These are phyloP conservation scores for Daldinia eschscholtzii DNA, from an alignment of 2,329 filamentous ascomycete genomes.

Conservation along the genomic window DNA sequence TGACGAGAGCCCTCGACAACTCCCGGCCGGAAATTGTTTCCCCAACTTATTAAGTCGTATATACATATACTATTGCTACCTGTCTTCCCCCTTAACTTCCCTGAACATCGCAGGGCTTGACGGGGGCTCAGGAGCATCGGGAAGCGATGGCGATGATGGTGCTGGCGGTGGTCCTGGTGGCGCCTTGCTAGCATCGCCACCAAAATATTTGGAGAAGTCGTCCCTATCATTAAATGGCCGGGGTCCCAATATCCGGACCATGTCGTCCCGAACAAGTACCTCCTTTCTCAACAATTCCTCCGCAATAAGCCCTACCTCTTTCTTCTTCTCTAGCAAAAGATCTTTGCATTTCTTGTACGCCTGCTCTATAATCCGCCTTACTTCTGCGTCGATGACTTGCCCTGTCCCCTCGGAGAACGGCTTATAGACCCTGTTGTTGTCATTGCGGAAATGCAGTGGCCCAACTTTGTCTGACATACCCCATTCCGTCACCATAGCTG, in stretches of 20 bases:
- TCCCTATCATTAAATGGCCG: constrained; percentile 86
- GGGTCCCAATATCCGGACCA: constrained; percentile 87
- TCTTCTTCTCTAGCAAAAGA: constrained; percentile 86
- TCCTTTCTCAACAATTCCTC: constrained; percentile 95
- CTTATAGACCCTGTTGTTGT: constrained; percentile 87
- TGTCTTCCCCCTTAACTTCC: constrained; percentile 45
- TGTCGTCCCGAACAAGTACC: constrained; percentile 89
- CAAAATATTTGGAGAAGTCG: constrained; percentile 96
- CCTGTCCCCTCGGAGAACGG: constrained; percentile 96
- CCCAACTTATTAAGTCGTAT: constrained; percentile 22
- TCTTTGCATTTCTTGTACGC: constrained; percentile 92
- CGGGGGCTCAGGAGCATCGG: constrained; percentile 55
- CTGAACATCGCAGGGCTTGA: constrained; percentile 49
- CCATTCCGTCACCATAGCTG: constrained; percentile 99
- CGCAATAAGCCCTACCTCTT: constrained; percentile 87
- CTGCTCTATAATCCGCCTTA: constrained; percentile 89
- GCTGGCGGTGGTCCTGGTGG: constrained; percentile 66
- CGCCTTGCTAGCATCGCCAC: constrained; percentile 67
- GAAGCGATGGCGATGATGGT: constrained; percentile 58
- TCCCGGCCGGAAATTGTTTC: constrained; percentile 15
- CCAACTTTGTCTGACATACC: constrained; percentile 97
- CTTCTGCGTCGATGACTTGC: constrained; percentile 90
- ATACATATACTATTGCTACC: constrained; percentile 41
- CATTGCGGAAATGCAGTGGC: constrained; percentile 89
- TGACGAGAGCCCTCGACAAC: constrained; percentile 37